These are phyloP conservation scores for Aspergillus sp. DNA, from an alignment of 2,329 filamentous ascomycete species.

Conservation along the genomic window DNA sequence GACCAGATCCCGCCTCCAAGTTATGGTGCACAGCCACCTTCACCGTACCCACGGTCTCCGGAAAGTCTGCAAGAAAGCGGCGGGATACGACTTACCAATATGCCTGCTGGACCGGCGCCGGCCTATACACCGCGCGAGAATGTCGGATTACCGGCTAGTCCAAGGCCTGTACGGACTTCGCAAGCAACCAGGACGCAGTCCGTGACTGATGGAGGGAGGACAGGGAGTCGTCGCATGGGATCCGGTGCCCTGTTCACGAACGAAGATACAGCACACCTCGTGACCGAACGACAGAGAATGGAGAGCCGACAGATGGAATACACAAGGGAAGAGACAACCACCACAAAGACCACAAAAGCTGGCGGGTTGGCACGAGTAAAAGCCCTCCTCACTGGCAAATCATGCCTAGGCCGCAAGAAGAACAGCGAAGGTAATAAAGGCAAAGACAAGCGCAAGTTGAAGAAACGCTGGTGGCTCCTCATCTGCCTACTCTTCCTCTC, in stretches of 20 bases:
- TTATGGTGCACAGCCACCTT: slow-evolving; percentile 54
- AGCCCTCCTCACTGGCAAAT: slow-evolving; percentile 64
- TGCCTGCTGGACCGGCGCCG: slow-evolving; percentile 48
- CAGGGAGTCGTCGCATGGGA: slow-evolving; percentile 59
- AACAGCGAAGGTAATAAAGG: slow-evolving; percentile 59
- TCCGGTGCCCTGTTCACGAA: slow-evolving; percentile 43
- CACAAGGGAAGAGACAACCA: slow-evolving; percentile 70
- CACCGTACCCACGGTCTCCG: slow-evolving; percentile 67
- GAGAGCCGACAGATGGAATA: slow-evolving; percentile 59
- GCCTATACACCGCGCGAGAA: slow-evolving; percentile 41
- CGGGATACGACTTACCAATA: slow-evolving; percentile 63
- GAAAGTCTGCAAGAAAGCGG: slow-evolving; percentile 61
- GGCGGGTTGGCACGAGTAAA: slow-evolving; percentile 70
- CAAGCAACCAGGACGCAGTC: slow-evolving; percentile 30
- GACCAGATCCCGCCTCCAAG: slow-evolving; percentile 58
- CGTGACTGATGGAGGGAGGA: slow-evolving; percentile 34
- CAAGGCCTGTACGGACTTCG: slow-evolving; percentile 30
- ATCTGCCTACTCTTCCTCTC: slow-evolving; percentile 57
- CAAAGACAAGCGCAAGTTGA: slow-evolving; percentile 50
- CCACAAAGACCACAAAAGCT: slow-evolving; percentile 59
- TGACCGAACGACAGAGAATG: slow-evolving; percentile 38
- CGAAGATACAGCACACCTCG: slow-evolving; percentile 29
- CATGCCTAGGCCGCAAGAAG: slow-evolving; percentile 64
- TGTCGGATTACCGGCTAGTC: slow-evolving; percentile 31
- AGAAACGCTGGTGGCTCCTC: slow-evolving; percentile 63